Conservation (phyloP, 345 rosid genomes). For the Salix viminalis region DNA sequence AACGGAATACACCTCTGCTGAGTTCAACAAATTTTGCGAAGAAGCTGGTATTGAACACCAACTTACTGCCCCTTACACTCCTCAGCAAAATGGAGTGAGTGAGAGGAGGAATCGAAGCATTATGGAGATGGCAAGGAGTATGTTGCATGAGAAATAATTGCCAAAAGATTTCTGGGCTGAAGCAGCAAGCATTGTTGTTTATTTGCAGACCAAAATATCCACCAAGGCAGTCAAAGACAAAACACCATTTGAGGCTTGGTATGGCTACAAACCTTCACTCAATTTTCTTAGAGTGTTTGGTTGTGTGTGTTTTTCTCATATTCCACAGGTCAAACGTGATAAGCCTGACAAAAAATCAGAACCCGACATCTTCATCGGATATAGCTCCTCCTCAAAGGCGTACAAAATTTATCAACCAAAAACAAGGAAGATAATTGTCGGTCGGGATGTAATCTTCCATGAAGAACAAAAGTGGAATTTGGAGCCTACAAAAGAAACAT, state of each 20-base stretch:
- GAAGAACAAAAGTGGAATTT: not conserved
- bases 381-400: not conserved
- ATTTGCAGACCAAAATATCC: not conserved
- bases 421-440: not conserved
- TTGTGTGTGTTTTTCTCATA: not conserved
- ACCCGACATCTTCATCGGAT: not conserved
- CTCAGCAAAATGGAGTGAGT: not conserved
- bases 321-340: not conserved
- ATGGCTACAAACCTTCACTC: not conserved
- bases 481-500: not conserved
- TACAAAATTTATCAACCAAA: not conserved
- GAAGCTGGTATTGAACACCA: not conserved
- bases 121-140: not conserved
- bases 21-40: not conserved
- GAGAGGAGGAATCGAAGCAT: not conserved
- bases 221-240: not conserved
- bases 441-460: not conserved
- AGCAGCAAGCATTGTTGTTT: not conserved
- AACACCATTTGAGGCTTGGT: not conserved
- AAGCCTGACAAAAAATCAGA: not conserved
- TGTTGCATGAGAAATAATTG: not conserved
- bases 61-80: not conserved
- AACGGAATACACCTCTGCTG: not conserved
- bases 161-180: not conserved
- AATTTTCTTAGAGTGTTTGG: not conserved